These are phyloP conservation scores for Taphrina confusa DNA, from an alignment of 1,139 yeast species.

Conservation along the genomic window DNA sequence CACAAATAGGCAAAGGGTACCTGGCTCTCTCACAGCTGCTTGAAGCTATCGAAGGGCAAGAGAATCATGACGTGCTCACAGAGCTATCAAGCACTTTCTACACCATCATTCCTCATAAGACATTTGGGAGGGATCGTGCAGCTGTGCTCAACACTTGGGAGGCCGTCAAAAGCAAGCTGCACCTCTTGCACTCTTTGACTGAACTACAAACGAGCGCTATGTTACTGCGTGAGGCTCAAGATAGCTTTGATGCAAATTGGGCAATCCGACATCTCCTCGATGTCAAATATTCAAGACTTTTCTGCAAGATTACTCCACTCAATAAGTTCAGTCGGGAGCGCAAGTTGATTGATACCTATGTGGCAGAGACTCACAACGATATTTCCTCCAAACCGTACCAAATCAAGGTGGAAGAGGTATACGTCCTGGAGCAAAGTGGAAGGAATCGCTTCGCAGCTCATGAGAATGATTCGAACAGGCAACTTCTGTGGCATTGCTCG, in stretches of 20 bases:
- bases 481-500: slow-evolving; percentile 26
- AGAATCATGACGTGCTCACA: background rate
- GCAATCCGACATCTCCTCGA: slow-evolving; percentile 9
- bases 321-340: background rate
- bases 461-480: slow-evolving; percentile 3
- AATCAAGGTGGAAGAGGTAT: slow-evolving; percentile 20
- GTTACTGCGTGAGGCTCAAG: background rate
- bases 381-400: background rate
- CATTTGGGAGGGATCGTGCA: background rate
- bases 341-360: slow-evolving; percentile 5
- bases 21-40: slow-evolving; percentile 1
- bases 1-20: slow-evolving; percentile 16
- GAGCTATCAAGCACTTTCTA: slow-evolving; percentile 20
- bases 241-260: background rate
- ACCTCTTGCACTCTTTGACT: slow-evolving; percentile 17
- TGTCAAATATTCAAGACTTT: slow-evolving; percentile 5
- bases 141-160: background rate
- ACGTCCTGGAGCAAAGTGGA: background rate
- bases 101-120: slow-evolving; percentile 17
- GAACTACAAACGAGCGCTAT: slow-evolving; percentile 9
- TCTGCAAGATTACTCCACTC: slow-evolving; percentile 10
- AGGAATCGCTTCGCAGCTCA: background rate
- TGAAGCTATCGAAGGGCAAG: background rate
- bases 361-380: slow-evolving; percentile 13
- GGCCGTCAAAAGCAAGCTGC: slow-evolving; percentile 9